phyloP scores from a whole-genome alignment of 208 protist species.

The Trichomonas tenax region DNA sequence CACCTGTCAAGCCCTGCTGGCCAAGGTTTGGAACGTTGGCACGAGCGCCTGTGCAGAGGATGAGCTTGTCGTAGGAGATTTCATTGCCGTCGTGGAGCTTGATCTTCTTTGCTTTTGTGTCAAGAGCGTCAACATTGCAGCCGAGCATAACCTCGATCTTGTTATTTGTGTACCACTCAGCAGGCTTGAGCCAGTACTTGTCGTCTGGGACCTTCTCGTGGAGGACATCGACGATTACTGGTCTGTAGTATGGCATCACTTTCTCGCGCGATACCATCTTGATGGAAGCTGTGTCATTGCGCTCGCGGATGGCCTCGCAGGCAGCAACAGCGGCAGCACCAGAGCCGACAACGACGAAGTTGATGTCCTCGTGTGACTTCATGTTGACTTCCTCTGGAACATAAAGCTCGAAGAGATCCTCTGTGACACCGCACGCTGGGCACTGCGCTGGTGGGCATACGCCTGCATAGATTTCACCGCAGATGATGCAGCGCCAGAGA shows the following conservation, averaged over 20 bases:
- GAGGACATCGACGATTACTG: not conserved
- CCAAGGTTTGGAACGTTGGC: not conserved
- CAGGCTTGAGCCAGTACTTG: not conserved
- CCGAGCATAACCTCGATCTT: not conserved
- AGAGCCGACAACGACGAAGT: not conserved
- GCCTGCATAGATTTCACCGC: not conserved
- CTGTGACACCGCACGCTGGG: not conserved
- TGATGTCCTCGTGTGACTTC: not conserved
- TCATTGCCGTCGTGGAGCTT: not conserved
- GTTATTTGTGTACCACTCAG: not conserved
- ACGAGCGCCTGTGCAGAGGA: not conserved
- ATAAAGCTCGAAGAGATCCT: conserved; percentile 10
- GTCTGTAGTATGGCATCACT: not conserved
- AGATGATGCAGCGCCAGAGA: not conserved
- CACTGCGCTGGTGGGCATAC: not conserved
- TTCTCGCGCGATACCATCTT: not conserved
- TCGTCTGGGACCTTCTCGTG: not conserved
- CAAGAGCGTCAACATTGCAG: not conserved
- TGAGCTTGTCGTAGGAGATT: not conserved
- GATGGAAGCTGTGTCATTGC: not conserved
- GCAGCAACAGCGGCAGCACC: not conserved
- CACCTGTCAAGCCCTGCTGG: not conserved
- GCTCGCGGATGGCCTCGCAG: not conserved
- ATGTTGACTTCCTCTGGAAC: not conserved
- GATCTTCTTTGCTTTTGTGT: not conserved